These are phyloP conservation scores for Musa beccarii DNA, from an alignment of 176 grass and related monocot species.

Conservation along the genomic window DNA sequence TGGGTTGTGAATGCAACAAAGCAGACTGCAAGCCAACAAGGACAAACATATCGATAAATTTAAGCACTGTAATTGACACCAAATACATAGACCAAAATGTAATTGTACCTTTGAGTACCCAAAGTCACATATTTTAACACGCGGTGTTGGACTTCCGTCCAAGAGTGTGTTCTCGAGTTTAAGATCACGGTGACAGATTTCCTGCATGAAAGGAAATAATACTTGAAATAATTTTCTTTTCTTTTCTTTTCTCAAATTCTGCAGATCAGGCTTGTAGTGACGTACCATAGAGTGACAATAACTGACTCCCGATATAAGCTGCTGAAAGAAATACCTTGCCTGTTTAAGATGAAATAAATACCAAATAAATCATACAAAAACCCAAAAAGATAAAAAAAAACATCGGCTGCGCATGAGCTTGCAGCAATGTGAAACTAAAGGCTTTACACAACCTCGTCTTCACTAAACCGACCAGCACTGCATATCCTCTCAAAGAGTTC, in stretches of 20 bases:
- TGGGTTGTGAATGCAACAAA: slow-evolving; percentile 85
- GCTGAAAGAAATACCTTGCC: slow-evolving; percentile 90
- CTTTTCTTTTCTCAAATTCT: not conserved
- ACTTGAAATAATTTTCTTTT: not conserved
- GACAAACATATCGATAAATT: not conserved
- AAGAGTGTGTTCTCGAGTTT: slow-evolving; percentile 96
- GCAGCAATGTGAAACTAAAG: slow-evolving; percentile 4
- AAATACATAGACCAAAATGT: not conserved
- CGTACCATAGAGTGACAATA: slow-evolving; percentile 90
- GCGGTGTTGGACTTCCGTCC: slow-evolving; percentile 81
- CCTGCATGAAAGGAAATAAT: slow-evolving; percentile 32
- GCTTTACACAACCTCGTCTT: slow-evolving; percentile 60
- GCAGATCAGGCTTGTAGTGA: not conserved
- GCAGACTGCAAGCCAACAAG: slow-evolving; percentile 54
- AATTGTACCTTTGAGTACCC: slow-evolving; percentile 81
- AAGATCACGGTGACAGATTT: slow-evolving; percentile 97
- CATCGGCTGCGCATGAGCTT: not conserved
- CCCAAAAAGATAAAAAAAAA: not conserved
- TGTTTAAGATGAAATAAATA: slow-evolving; percentile 22
- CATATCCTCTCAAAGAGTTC: slow-evolving; percentile 83
- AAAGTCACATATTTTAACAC: slow-evolving; percentile 91
- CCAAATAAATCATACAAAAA: not conserved
- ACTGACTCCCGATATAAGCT: slow-evolving; percentile 86
- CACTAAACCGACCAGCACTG: slow-evolving; percentile 78
- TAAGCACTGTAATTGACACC: not conserved